Conservation (phyloP, 2,329 filamentous ascomycete genomes). For the Pleomassaria siparia region DNA sequence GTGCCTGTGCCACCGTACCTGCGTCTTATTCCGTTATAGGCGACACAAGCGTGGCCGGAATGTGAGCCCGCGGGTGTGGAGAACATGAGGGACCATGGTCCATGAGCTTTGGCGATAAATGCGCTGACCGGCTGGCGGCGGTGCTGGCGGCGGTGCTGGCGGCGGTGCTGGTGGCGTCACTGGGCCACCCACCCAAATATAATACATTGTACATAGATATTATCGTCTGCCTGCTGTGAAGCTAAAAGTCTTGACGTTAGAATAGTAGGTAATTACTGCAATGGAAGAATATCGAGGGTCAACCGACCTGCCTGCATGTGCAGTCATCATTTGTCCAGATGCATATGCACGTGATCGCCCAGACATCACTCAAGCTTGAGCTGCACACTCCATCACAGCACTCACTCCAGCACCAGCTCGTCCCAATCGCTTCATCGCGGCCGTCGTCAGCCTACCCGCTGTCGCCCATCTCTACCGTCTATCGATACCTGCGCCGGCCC, state of each 20-base stretch:
- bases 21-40: not conserved
- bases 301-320: too few species aligned
- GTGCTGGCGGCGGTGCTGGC: too few species aligned
- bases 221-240: too few species aligned
- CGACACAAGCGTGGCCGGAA: too few species aligned
- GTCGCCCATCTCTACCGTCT: not conserved
- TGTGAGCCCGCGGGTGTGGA: not conserved
- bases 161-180: too few species aligned
- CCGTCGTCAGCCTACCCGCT: not conserved
- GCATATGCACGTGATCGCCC: slow-evolving; percentile 5
- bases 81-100: not conserved
- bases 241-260: too few species aligned
- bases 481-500: not conserved
- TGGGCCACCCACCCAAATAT: too few species aligned
- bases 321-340: too few species aligned
- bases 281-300: too few species aligned
- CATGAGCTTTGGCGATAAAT: not conserved
- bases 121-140: too few species aligned
- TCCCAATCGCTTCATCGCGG: slow-evolving; percentile 7
- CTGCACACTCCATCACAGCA: slow-evolving; percentile 1
- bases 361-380: not conserved
- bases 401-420: slow-evolving; percentile 2
- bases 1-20: not conserved
- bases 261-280: too few species aligned
- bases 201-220: too few species aligned